Percentiles rank a stretch among this genome's conserved stretches.
phyloP scores from a whole-genome alignment of 2,329 filamentous ascomycete species.

The Penicillium sp. region DNA sequence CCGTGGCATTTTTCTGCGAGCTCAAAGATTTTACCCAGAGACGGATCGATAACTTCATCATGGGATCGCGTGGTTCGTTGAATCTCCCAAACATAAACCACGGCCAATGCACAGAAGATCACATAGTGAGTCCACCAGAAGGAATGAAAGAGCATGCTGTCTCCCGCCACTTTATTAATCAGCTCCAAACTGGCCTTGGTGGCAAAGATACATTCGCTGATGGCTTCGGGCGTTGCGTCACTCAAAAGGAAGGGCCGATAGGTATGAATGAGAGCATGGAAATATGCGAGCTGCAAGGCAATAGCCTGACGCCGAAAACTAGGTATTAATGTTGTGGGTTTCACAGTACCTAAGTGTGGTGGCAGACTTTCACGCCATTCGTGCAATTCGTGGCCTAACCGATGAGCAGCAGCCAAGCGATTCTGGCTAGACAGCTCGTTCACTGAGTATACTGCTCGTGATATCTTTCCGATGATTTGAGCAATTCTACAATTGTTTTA shows the following conservation, averaged over 20 bases:
- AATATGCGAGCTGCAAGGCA: neutral
- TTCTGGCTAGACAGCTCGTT: neutral
- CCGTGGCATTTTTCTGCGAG: neutral
- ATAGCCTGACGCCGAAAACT: neutral
- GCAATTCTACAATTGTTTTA: neutral
- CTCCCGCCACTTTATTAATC: conserved; percentile 6
- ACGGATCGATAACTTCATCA: neutral
- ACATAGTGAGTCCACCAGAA: conserved; percentile 36
- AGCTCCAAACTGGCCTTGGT: neutral
- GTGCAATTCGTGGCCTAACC: neutral
- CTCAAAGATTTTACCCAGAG: neutral
- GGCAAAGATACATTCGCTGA: neutral
- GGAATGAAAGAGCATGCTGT: conserved; percentile 24
- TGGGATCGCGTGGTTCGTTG: conserved; percentile 35
- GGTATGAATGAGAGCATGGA: neutral
- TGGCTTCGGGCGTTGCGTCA: neutral
- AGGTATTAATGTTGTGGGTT: neutral
- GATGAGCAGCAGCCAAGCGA: neutral
- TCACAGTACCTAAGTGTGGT: neutral
- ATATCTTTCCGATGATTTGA: neutral
- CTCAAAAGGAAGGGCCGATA: neutral
- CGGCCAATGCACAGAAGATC: conserved; percentile 57
- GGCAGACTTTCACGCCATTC: neutral
- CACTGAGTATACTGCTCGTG: neutral
- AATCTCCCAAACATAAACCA: conserved; percentile 58